Evolutionary conservation across 345 rosid genomes (phyloP).

Genomic region (Sisymbrium altissimum): DNA sequence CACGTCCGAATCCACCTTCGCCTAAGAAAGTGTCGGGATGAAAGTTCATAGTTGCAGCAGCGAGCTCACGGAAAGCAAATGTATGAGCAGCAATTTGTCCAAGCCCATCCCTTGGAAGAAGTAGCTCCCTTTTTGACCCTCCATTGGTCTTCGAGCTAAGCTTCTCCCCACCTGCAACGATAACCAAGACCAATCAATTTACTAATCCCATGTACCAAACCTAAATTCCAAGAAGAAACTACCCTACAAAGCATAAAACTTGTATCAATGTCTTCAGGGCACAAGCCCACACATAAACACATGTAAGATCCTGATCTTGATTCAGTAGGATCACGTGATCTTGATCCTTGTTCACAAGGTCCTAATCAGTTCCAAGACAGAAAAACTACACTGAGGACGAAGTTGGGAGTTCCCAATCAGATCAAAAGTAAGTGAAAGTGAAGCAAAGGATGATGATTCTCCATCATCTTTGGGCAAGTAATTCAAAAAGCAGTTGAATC

Average conservation of each 20-base stretch:
- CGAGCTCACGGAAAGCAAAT: constrained; percentile 86
- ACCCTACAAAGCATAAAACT: not conserved
- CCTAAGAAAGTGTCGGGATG: constrained; percentile 87
- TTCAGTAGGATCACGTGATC: constrained; percentile 27
- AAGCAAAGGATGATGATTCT: constrained; percentile 36
- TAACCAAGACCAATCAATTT: constrained; percentile 21
- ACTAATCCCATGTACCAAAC: not conserved
- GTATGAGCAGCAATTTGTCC: constrained; percentile 83
- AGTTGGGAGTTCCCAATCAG: constrained; percentile 22
- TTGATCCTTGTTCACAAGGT: constrained; percentile 9
- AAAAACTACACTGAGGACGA: constrained; percentile 8
- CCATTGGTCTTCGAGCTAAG: constrained; percentile 62
- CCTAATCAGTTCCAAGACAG: not conserved
- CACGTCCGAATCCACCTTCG: constrained; percentile 98
- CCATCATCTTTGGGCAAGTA: not conserved
- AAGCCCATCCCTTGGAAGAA: constrained; percentile 52
- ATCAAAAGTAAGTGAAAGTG: constrained; percentile 34
- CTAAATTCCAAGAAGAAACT: constrained; percentile 3
- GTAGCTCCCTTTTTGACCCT: constrained; percentile 60
- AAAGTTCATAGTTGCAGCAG: constrained; percentile 87
- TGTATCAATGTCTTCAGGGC: not conserved
- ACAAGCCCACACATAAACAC: not conserved
- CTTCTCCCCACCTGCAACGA: constrained; percentile 71
- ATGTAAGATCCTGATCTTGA: constrained; percentile 25
- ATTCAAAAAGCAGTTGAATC: not conserved